A percentile compares a stretch with the other conserved stretches of the same genome.
phyloP scores from a whole-genome alignment of 352 stramenopile species.

The Pythium folliculosum region DNA sequence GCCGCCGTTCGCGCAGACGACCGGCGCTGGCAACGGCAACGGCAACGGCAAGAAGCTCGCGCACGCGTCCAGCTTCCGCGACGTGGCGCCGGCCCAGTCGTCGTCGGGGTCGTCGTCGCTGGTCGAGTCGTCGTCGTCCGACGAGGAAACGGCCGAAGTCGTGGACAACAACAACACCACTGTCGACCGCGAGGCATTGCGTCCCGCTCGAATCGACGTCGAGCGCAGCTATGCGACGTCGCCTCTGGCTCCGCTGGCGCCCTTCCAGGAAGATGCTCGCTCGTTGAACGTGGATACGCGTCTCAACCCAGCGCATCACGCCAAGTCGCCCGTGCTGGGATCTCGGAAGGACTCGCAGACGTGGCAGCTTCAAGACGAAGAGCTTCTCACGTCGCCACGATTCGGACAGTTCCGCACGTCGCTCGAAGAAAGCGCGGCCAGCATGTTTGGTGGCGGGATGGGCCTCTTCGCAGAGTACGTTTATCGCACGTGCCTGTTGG shows the following conservation, averaged over 20 bases:
- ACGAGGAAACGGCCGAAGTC: slow-evolving; percentile 24
- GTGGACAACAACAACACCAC: slow-evolving; percentile 30
- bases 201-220: slow-evolving; percentile 21
- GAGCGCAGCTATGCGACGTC: slow-evolving; percentile 23
- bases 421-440: slow-evolving; percentile 27
- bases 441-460: slow-evolving; percentile 28
- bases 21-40: slow-evolving; percentile 1
- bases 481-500: not conserved
- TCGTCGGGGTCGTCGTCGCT: slow-evolving; percentile 20
- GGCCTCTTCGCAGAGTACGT: slow-evolving; percentile 33
- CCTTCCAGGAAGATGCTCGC: slow-evolving; percentile 15
- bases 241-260: slow-evolving; percentile 21
- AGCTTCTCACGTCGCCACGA: slow-evolving; percentile 35
- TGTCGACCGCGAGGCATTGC: slow-evolving; percentile 15
- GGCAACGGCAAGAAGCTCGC: slow-evolving; percentile 13
- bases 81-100: slow-evolving; percentile 19
- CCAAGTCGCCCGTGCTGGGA: slow-evolving; percentile 40
- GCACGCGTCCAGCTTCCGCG: slow-evolving; percentile 32
- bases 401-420: slow-evolving; percentile 32
- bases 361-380: slow-evolving; percentile 40
- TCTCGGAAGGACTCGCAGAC: slow-evolving; percentile 37
- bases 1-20: slow-evolving; percentile 19
- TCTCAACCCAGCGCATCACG: slow-evolving; percentile 19
- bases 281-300: slow-evolving; percentile 19
- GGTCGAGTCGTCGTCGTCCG: slow-evolving; percentile 33